phyloP scores from a whole-genome alignment of 1,284 basidiomycete species.

The Rhodotorula sp. region DNA sequence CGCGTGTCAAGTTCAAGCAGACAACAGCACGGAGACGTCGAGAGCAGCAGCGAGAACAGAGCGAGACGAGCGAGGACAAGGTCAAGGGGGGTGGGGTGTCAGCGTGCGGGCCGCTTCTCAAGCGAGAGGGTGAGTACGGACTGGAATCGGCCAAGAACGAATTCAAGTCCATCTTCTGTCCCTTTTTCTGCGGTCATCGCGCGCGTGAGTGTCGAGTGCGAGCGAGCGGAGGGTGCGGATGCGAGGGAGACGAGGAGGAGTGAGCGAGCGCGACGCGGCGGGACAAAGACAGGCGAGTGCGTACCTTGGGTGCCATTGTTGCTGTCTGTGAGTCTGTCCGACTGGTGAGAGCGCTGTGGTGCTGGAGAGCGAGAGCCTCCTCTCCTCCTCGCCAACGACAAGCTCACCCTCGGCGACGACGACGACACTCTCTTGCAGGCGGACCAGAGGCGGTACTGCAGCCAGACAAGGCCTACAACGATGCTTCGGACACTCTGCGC shows the following conservation, averaged over 20 bases:
- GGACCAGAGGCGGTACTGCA: background rate
- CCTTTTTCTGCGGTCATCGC: constrained; percentile 61
- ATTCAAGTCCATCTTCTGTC: constrained; percentile 82
- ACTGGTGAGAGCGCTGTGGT: background rate
- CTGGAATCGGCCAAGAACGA: constrained; percentile 81
- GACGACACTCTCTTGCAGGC: background rate
- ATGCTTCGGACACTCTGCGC: background rate
- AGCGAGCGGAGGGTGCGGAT: background rate
- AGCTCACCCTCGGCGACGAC: background rate
- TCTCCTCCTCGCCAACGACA: background rate
- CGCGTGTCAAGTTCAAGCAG: too few species aligned
- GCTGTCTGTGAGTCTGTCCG: background rate
- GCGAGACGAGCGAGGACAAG: constrained; percentile 6
- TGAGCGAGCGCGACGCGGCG: background rate
- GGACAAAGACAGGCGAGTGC: background rate
- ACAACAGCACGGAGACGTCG: too few species aligned
- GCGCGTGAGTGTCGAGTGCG: background rate
- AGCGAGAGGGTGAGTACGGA: constrained; percentile 51
- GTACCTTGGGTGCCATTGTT: constrained; percentile 33
- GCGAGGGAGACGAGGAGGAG: background rate
- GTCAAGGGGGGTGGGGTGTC: constrained; percentile 27
- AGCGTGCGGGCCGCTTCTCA: background rate
- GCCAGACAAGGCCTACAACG: background rate
- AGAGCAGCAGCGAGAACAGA: background rate
- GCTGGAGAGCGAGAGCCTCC: background rate